Percentiles rank a stretch among this genome's conserved stretches.
Conservation (phyloP, 108 stramenopile genomes). For the Stephanodiscus triporus region DNA sequence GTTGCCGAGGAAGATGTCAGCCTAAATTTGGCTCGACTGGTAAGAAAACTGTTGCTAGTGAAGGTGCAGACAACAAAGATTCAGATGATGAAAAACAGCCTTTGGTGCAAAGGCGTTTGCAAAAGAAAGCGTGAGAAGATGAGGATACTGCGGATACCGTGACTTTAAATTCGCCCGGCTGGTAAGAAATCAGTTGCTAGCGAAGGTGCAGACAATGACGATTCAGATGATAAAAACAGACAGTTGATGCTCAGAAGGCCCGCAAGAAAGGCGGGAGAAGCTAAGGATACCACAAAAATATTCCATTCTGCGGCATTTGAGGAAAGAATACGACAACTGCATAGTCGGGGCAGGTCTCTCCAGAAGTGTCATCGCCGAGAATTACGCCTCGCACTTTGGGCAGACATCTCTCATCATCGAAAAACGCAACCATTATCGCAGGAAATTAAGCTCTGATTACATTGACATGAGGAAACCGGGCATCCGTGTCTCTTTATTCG, state of each 20-base stretch:
- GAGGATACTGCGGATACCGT: too few relatives aligned
- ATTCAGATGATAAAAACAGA: slow-evolving; percentile 8
- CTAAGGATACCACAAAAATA: not conserved
- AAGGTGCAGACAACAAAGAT: slow-evolving; percentile 11
- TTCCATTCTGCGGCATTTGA: not conserved
- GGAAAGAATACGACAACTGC: slow-evolving; percentile 69
- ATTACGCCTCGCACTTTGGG: slow-evolving; percentile 56
- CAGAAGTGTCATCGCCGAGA: slow-evolving; percentile 80
- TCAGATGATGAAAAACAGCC: slow-evolving; percentile 27
- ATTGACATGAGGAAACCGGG: slow-evolving; percentile 69
- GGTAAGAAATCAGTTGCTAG: not conserved
- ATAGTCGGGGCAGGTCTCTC: slow-evolving; percentile 81
- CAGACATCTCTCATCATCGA: slow-evolving; percentile 72
- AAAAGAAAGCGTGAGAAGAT: slow-evolving; percentile 4
- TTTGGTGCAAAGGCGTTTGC: slow-evolving; percentile 8
- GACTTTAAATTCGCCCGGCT: not conserved
- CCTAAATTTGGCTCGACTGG: not conserved
- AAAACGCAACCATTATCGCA: slow-evolving; percentile 73
- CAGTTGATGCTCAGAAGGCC: not conserved
- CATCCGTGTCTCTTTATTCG: slow-evolving; percentile 62
- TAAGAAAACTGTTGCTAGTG: not conserved
- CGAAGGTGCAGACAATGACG: slow-evolving; percentile 1
- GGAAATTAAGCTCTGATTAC: slow-evolving; percentile 88
- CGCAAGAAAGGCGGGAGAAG: not conserved
- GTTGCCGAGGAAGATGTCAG: too few relatives aligned